phyloP scores from a whole-genome alignment of 345 rosid species.

The Raphanus raphanistrum region DNA sequence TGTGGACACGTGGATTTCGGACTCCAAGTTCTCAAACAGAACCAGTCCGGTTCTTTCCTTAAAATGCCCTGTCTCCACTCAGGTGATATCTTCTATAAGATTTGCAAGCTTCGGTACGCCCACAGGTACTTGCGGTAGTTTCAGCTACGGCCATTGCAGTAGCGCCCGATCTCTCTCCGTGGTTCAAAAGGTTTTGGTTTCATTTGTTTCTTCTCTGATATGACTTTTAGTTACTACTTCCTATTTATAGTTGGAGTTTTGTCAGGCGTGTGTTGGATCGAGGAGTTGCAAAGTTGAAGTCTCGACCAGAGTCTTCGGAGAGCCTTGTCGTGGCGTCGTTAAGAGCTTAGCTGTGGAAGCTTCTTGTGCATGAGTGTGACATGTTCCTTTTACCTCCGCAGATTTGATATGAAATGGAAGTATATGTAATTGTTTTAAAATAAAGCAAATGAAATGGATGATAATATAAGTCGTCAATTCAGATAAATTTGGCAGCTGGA shows the following conservation, averaged over 20 bases:
- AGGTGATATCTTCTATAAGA: constrained; percentile 70
- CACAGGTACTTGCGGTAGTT: constrained; percentile 74
- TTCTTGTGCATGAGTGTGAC: constrained; percentile 51
- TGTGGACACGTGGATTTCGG: constrained; percentile 66
- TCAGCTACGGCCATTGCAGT: constrained; percentile 63
- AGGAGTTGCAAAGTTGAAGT: constrained; percentile 70
- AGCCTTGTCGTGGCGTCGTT: constrained; percentile 65
- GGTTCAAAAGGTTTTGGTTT: constrained; percentile 60
- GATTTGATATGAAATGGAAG: constrained; percentile 3
- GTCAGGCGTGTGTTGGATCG: constrained; percentile 81
- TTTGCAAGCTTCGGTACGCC: constrained; percentile 94
- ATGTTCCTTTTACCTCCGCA: not conserved
- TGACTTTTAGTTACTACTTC: not conserved
- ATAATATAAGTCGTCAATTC: not conserved
- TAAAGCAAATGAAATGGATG: constrained; percentile 21
- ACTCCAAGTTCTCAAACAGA: constrained; percentile 45
- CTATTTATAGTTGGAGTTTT: constrained; percentile 11
- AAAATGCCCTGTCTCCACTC: constrained; percentile 59
- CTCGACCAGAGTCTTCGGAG: constrained; percentile 59
- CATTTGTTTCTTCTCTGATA: not conserved
- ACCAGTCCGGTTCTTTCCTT: constrained; percentile 52
- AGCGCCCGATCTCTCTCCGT: constrained; percentile 58
- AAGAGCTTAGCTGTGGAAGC: constrained; percentile 95
- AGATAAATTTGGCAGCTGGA: not conserved
- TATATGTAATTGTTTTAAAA: constrained; percentile 23